These are phyloP conservation scores for Geotrichum phurueaensis DNA, from an alignment of 1,139 yeast genomes.

Conservation along the genomic window DNA sequence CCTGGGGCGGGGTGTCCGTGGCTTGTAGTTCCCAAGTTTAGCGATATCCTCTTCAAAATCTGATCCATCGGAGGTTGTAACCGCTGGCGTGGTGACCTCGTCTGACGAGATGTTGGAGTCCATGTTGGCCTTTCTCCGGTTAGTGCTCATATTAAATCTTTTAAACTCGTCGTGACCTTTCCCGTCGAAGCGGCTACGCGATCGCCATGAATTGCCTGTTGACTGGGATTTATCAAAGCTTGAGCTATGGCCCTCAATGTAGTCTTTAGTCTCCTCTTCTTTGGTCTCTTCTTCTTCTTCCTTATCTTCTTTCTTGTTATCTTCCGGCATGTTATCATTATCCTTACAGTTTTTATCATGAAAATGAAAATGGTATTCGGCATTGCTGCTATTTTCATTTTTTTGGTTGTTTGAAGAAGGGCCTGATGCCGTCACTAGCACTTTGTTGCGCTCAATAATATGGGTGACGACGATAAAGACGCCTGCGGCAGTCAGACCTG, in stretches of 20 bases:
- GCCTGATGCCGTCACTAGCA: not conserved
- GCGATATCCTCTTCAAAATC: not conserved
- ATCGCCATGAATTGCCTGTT: slow-evolving; percentile 9
- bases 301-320: slow-evolving; percentile 19
- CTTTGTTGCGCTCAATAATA: not conserved
- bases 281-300: slow-evolving; percentile 28
- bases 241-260: slow-evolving; percentile 20
- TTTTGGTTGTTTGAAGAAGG: not conserved
- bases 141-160: not conserved
- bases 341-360: slow-evolving; percentile 6
- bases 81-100: not conserved
- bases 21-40: not conserved
- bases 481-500: not conserved
- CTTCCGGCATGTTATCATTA: not conserved
- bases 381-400: not conserved
- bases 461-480: not conserved
- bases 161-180: not conserved
- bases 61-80: not conserved
- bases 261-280: slow-evolving; percentile 20
- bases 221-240: slow-evolving; percentile 30
- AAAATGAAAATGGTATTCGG: not conserved
- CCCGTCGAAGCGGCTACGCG: not conserved
- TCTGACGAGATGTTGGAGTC: not conserved
- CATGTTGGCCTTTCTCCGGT: too few relatives aligned
- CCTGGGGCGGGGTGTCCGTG: not conserved